Conservation (phyloP, 2,329 filamentous ascomycete species). For the Hymenoscyphus infarciens region DNA sequence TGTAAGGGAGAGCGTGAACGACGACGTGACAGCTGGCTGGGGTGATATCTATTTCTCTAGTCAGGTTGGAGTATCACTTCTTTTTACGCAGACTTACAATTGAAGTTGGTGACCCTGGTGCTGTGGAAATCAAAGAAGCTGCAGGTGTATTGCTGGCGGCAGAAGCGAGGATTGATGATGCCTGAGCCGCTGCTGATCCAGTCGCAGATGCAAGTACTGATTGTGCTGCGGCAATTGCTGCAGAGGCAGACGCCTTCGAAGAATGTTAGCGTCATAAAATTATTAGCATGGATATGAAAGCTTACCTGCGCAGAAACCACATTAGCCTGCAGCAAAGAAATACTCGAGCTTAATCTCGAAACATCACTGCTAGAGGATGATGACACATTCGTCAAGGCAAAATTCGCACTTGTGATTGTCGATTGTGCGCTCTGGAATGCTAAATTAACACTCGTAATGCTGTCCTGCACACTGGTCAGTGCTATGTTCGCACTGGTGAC, state of each 20-base stretch:
- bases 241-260: constrained; percentile 16
- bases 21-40: background rate
- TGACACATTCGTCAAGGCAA: background rate
- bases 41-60: background rate
- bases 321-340: constrained; percentile 15
- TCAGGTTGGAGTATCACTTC: background rate
- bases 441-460: background rate
- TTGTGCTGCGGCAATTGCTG: constrained; percentile 18
- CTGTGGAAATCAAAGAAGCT: too few species aligned
- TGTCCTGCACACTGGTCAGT: constrained; percentile 14
- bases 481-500: constrained; percentile 14
- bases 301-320: constrained; percentile 16
- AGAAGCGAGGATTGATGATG: too few species aligned
- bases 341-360: constrained; percentile 19
- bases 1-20: constrained; percentile 11
- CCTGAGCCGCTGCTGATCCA: constrained; percentile 1
- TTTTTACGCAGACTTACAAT: too few species aligned
- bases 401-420: constrained; percentile 4
- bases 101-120: too few species aligned
- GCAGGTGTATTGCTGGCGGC: too few species aligned
- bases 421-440: background rate
- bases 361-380: constrained; percentile 21
- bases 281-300: background rate
- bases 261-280: background rate
- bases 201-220: constrained; percentile 18